Percentiles rank a stretch among this genome's conserved stretches.
Evolutionary conservation across 75 land plant genomes (phyloP).

Genomic region (Selaginella moellendorffii): DNA sequence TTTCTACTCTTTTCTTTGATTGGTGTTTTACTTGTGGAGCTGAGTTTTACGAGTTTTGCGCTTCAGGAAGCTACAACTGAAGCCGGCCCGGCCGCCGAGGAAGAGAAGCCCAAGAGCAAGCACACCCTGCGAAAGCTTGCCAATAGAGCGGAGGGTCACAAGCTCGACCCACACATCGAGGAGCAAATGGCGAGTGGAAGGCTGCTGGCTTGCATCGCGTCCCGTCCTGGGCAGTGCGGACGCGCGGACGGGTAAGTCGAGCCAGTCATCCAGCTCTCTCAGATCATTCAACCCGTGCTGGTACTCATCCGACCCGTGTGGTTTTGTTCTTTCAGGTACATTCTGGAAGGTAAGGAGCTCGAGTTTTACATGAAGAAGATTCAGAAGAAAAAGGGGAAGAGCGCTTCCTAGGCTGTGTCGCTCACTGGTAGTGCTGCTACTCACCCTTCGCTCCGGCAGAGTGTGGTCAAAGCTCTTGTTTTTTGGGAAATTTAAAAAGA

Average conservation of each 20-base stretch:
- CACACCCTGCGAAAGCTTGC: conserved; percentile 43
- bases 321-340: conserved; percentile 43
- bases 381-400: conserved; percentile 55
- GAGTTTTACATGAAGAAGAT: conserved; percentile 61
- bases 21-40: too few species aligned
- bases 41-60: too few species aligned
- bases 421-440: too few species aligned
- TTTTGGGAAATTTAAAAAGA: too few species aligned
- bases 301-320: too few species aligned
- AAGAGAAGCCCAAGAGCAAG: conserved; percentile 51
- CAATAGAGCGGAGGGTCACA: conserved; percentile 39
- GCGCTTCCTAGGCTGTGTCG: too few species aligned
- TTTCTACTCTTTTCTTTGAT: not conserved
- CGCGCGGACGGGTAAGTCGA: conserved; percentile 52
- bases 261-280: not conserved
- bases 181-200: conserved; percentile 58
- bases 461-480: too few species aligned
- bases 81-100: conserved; percentile 25
- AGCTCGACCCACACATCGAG: conserved; percentile 57
- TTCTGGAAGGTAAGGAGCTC: conserved; percentile 57
- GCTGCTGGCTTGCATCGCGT: conserved; percentile 41
- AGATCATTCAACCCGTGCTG: not conserved
- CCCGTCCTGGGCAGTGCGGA: conserved; percentile 71
- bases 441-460: too few species aligned
- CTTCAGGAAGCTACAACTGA: too few species aligned